Percentiles rank a stretch among this genome's conserved stretches.
phyloP scores from a whole-genome alignment of 2,329 filamentous ascomycete genomes.

The Cytospora leucostoma region DNA sequence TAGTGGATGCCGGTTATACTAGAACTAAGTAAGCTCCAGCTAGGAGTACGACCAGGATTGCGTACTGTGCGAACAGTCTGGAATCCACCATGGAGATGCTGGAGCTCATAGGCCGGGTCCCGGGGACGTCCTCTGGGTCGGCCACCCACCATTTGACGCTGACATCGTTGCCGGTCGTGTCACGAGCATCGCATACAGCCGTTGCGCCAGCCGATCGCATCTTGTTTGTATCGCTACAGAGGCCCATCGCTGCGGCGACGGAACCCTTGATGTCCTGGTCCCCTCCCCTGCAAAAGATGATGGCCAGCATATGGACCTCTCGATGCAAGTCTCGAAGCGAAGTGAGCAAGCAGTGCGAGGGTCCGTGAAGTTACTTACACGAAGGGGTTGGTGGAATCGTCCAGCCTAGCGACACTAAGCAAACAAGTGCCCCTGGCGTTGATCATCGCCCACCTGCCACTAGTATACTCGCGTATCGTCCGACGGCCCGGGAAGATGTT shows the following conservation, averaged over 20 bases:
- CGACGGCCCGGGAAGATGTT: not conserved
- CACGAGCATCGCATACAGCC: not conserved
- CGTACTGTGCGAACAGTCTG: too few species aligned
- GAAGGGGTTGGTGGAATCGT: not conserved
- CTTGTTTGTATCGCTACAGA: not conserved
- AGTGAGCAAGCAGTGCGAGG: too few species aligned
- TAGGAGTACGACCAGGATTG: too few species aligned
- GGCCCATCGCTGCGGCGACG: not conserved
- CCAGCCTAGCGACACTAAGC: not conserved
- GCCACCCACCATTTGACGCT: conserved; percentile 2
- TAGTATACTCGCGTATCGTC: not conserved
- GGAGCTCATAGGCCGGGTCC: too few species aligned
- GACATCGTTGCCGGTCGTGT: not conserved
- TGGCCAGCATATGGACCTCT: not conserved
- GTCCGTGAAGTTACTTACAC: not conserved
- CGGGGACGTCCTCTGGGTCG: conserved; percentile 1
- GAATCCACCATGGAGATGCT: too few species aligned
- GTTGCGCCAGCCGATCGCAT: not conserved
- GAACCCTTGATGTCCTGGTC: conserved; percentile 2
- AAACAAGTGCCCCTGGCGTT: not conserved
- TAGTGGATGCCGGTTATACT: too few species aligned
- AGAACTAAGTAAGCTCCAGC: too few species aligned
- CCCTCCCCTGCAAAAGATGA: not conserved
- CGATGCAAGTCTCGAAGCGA: too few species aligned
- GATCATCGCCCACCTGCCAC: not conserved